Evolutionary conservation across 2,329 filamentous ascomycete species (phyloP), one percentile per base, ranked within the genome.

Genomic region (Trichoderma sp.): DNA sequence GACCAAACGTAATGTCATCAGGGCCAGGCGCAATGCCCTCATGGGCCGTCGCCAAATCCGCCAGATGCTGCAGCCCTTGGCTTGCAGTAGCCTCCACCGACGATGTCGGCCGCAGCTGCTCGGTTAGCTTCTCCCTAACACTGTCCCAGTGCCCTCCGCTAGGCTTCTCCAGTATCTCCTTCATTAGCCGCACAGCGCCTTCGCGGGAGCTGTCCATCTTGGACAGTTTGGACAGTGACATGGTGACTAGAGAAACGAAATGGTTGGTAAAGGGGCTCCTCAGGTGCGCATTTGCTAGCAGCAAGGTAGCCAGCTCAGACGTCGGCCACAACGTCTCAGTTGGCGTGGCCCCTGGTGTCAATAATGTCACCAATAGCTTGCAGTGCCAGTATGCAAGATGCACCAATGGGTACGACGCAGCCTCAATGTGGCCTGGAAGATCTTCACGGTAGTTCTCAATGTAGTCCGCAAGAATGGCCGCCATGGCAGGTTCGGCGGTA

Each of bases 351-450:
- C 84, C 84, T 1, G 88, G 86, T 47, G 86, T 87, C 69, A 90
- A 83, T 3, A 92, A 84, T 66, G 90, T 88, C 11, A 89, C 85
- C 21, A 93, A 83, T 9, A 93, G 84, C 73, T 90, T 88, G 74
- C 88, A 86, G 78, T 93, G 90, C 87, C 91, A 92, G 80, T 92
- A 93, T 21, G 87, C 87, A 28, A 93, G 84, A 75, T 92, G 88
- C 2, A 93, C 84, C 36, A 91, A 78, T 4, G 88, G 88, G 63
- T 86, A 83, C 3, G 83, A 81, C 0, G 81, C 77, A 4, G 86
- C 85, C 26, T 88, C 88, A 30, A 90, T 82, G 57, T 85, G 84
- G 14, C 84, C 81, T 4, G 91, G 89, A 2, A 93, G 84, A 69
- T 88, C 85, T 78, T 92, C 89, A 8, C 89, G 86, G 79, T 91